Conservation (phyloP, 768 basidiomycete genomes). For the Mycena indigotica region DNA sequence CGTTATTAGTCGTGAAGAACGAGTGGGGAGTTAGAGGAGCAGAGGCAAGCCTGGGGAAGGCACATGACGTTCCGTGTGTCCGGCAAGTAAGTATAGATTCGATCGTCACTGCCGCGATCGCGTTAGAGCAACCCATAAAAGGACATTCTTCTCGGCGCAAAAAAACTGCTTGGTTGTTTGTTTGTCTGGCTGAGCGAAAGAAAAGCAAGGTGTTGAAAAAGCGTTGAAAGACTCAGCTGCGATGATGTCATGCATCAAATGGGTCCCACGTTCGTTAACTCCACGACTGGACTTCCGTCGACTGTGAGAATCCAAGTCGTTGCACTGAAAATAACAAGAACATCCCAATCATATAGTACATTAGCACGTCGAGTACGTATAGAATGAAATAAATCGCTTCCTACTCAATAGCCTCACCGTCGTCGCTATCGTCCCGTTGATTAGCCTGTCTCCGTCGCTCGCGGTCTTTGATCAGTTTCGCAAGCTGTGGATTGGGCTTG, state of each 20-base stretch:
- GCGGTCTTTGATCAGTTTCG: conserved; percentile 61
- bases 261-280: no score
- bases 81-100: background rate
- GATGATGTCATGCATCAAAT: no score
- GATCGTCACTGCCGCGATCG: background rate
- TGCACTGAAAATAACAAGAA: background rate
- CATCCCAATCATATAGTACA: background rate
- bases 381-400: background rate
- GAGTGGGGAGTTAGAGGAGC: background rate
- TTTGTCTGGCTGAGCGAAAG: no score
- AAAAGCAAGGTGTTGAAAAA: no score
- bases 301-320: no score
- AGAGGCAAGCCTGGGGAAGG: background rate
- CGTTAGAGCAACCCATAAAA: background rate
- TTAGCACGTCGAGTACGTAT: background rate
- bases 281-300: no score
- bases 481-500: conserved; percentile 57
- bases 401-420: conserved; percentile 59
- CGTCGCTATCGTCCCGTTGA: conserved; percentile 56
- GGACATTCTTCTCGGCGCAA: no score
- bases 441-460: conserved; percentile 45
- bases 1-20: background rate
- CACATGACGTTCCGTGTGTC: background rate
- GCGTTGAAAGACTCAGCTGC: no score
- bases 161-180: no score